These are phyloP conservation scores for Krasilnikovozyma curviuscula DNA, from an alignment of 768 basidiomycete species.

Conservation along the genomic window DNA sequence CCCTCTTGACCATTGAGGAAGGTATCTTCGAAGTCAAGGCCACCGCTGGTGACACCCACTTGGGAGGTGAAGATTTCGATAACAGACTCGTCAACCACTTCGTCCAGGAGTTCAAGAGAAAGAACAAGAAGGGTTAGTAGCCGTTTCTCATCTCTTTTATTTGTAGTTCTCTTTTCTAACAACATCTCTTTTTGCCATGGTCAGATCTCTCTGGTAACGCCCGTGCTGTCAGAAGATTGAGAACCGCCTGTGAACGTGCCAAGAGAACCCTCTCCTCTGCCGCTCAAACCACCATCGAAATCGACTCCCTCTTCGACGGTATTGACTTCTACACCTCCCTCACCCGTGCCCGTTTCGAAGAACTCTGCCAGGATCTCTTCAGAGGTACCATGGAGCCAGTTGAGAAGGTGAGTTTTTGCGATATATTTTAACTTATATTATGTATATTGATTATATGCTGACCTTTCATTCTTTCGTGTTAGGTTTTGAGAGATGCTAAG, in stretches of 20 bases:
- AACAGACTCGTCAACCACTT: slow-evolving; percentile 95
- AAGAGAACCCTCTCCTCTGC: slow-evolving; percentile 50
- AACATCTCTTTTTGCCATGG: neutral
- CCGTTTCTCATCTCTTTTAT: slow-evolving; percentile 14
- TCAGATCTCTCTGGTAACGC: neutral
- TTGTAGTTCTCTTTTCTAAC: slow-evolving; percentile 9
- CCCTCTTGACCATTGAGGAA: slow-evolving; percentile 83
- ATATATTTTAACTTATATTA: too few relatives aligned
- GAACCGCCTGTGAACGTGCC: slow-evolving; percentile 1
- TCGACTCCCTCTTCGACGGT: slow-evolving; percentile 92
- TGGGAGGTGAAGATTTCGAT: slow-evolving; percentile 95
- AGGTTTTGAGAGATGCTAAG: slow-evolving; percentile 91
- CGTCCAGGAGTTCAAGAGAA: slow-evolving; percentile 88
- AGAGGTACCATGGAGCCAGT: slow-evolving; percentile 66
- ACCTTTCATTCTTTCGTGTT: neutral
- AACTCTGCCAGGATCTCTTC: slow-evolving; percentile 89
- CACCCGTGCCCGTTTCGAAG: slow-evolving; percentile 94
- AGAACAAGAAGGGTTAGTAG: slow-evolving; percentile 52
- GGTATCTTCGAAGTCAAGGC: slow-evolving; percentile 98
- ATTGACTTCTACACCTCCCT: slow-evolving; percentile 96
- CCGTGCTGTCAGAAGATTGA: neutral
- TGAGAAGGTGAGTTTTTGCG: slow-evolving; percentile 61
- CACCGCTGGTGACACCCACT: slow-evolving; percentile 90
- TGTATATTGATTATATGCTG: neutral
- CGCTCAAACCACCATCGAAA: slow-evolving; percentile 88